Conservation (phyloP, 2,329 filamentous ascomycete genomes). For the Plenodomus lindquistii region DNA sequence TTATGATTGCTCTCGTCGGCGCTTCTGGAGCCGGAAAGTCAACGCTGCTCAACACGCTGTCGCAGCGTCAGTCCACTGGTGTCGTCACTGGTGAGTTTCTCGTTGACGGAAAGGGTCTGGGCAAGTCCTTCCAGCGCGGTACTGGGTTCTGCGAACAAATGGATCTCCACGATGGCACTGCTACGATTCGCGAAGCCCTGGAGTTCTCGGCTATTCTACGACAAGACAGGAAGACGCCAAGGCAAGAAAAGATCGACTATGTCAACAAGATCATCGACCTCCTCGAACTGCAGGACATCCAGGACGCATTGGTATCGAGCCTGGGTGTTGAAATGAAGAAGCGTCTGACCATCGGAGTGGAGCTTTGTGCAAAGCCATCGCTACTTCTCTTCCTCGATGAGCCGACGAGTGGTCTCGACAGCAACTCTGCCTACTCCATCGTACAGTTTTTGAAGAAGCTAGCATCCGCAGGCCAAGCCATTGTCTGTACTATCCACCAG, state of each 20-base stretch:
- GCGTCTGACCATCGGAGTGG: conserved; percentile 73
- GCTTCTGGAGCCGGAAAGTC: conserved; percentile 83
- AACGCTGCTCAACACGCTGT: conserved; percentile 76
- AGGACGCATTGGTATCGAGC: conserved; percentile 68
- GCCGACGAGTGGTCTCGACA: conserved; percentile 71
- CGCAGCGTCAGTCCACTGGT: conserved; percentile 71
- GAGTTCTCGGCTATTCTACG: conserved; percentile 70
- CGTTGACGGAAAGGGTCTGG: conserved; percentile 68
- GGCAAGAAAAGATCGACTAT: conserved; percentile 66
- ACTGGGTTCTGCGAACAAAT: conserved; percentile 75
- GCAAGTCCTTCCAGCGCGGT: conserved; percentile 64
- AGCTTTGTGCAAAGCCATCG: conserved; percentile 64
- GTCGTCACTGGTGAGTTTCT: conserved; percentile 70
- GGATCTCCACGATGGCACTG: conserved; percentile 70
- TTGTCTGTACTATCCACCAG: conserved; percentile 76
- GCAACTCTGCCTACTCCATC: conserved; percentile 70
- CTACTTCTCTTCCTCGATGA: conserved; percentile 73
- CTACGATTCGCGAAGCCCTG: conserved; percentile 69
- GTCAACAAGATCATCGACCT: conserved; percentile 69
- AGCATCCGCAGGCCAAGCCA: conserved; percentile 67
- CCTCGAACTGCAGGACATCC: conserved; percentile 66
- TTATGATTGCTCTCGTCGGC: conserved; percentile 81
- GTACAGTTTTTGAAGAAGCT: conserved; percentile 71
- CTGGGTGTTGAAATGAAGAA: conserved; percentile 73
- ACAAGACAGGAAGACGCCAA: conserved; percentile 59